These are phyloP conservation scores for Fusarium staphyleae DNA, from an alignment of 2,329 filamentous ascomycete genomes.

Conservation along the genomic window DNA sequence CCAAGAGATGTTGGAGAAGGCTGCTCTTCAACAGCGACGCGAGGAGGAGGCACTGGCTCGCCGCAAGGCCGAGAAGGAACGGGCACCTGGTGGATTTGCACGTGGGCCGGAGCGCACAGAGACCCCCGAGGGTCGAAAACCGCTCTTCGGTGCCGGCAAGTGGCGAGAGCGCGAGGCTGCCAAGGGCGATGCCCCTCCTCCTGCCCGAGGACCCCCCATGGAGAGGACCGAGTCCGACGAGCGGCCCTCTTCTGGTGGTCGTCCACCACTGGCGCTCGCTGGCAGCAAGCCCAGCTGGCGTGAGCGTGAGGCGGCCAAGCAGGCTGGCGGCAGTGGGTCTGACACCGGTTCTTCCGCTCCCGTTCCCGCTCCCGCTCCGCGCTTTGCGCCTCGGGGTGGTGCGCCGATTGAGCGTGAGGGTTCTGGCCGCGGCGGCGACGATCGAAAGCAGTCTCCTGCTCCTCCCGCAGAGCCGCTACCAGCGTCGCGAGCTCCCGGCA, in stretches of 20 bases:
- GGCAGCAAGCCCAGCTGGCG: slow-evolving; percentile 72
- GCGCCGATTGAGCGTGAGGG: slow-evolving; percentile 53
- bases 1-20: slow-evolving; percentile 71
- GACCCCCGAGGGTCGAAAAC: slow-evolving; percentile 44
- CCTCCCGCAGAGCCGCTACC: slow-evolving; percentile 58
- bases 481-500: slow-evolving; percentile 61
- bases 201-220: slow-evolving; percentile 43
- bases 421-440: slow-evolving; percentile 49
- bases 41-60: slow-evolving; percentile 89
- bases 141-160: slow-evolving; percentile 49
- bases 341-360: slow-evolving; percentile 47
- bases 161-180: slow-evolving; percentile 53
- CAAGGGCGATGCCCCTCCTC: slow-evolving; percentile 42
- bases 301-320: slow-evolving; percentile 69
- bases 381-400: slow-evolving; percentile 49
- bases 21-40: slow-evolving; percentile 75
- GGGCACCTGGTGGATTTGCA: slow-evolving; percentile 34
- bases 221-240: slow-evolving; percentile 60
- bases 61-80: slow-evolving; percentile 70
- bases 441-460: slow-evolving; percentile 52
- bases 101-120: slow-evolving; percentile 44
- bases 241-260: slow-evolving; percentile 52
- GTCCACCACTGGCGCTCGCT: slow-evolving; percentile 67
- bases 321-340: slow-evolving; percentile 45
- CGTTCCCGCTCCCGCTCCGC: slow-evolving; percentile 51